Conservation (phyloP, 139 green algal genomes). For the Micractinium sp. region DNA sequence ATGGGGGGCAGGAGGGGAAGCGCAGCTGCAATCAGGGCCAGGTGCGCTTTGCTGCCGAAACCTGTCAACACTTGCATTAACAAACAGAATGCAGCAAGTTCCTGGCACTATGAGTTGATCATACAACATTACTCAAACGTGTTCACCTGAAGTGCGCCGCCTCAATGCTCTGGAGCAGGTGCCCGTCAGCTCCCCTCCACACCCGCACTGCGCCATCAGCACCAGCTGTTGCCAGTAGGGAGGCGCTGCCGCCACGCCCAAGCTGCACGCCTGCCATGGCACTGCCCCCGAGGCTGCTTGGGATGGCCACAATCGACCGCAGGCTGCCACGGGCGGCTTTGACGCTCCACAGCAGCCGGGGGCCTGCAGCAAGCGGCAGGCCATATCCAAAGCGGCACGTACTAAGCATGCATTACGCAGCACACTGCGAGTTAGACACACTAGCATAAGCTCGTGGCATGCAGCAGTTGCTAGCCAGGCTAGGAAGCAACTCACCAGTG, state of each 20-base stretch:
- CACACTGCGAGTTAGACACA: background rate
- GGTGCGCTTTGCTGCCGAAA: too few relatives aligned
- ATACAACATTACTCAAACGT: background rate
- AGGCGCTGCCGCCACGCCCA: background rate
- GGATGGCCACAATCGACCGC: background rate
- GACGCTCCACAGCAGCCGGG: slow-evolving; percentile 27
- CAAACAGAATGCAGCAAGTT: background rate
- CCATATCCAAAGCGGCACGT: too few relatives aligned
- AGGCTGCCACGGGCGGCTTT: slow-evolving; percentile 1
- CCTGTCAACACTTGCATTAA: too few relatives aligned
- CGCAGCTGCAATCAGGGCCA: background rate
- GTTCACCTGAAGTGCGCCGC: slow-evolving; percentile 38
- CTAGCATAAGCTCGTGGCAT: background rate
- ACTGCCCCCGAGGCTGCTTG: background rate
- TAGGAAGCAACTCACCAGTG: background rate
- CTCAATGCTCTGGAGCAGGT: slow-evolving; percentile 51
- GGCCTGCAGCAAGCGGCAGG: background rate
- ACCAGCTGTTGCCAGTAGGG: slow-evolving; percentile 14
- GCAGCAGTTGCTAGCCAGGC: background rate
- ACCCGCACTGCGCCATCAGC: slow-evolving; percentile 39
- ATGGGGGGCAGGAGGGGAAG: too few relatives aligned
- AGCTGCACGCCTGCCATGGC: background rate
- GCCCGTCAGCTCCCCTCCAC: slow-evolving; percentile 38
- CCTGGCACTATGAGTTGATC: background rate
- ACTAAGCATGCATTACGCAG: background rate